These are phyloP conservation scores for Russula sp. DNA, from an alignment of 768 basidiomycete genomes.

Conservation along the genomic window DNA sequence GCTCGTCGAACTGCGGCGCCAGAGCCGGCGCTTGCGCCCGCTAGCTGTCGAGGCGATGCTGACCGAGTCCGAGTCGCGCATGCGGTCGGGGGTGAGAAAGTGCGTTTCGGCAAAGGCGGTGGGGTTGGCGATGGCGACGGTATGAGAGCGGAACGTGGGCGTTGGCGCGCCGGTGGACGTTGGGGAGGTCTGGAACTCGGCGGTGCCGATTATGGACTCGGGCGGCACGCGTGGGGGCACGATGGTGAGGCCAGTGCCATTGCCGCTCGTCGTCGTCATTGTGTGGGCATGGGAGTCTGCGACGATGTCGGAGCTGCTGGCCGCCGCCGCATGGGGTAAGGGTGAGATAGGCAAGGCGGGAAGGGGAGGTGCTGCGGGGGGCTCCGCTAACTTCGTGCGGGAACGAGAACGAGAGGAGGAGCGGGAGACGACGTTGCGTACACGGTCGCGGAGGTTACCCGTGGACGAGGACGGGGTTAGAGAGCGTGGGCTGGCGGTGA, in stretches of 20 bases:
- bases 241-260: slow-evolving; percentile 18
- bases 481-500: background rate
- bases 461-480: slow-evolving; percentile 17
- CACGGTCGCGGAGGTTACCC: slow-evolving; percentile 18
- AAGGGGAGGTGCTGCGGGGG: background rate
- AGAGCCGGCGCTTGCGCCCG: slow-evolving; percentile 15
- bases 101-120: background rate
- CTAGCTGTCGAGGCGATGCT: slow-evolving; percentile 22
- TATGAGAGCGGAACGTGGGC: slow-evolving; percentile 1
- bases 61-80: slow-evolving; percentile 21
- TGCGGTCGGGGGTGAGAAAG: slow-evolving; percentile 14
- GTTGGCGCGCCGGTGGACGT: background rate
- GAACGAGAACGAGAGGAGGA: slow-evolving; percentile 11
- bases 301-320: background rate
- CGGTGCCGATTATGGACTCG: slow-evolving; percentile 36
- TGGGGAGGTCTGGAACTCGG: slow-evolving; percentile 3
- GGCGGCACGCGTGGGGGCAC: slow-evolving; percentile 34
- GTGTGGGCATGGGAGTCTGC: slow-evolving; percentile 6
- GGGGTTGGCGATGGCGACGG: background rate
- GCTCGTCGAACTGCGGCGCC: slow-evolving; percentile 15
- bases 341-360: background rate
- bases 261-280: background rate
- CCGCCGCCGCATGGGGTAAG: background rate
- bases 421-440: slow-evolving; percentile 18
- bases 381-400: background rate